Conservation (phyloP, 225 moss, liverwort and hornwort genomes). For the Takakia lepidozioides region DNA sequence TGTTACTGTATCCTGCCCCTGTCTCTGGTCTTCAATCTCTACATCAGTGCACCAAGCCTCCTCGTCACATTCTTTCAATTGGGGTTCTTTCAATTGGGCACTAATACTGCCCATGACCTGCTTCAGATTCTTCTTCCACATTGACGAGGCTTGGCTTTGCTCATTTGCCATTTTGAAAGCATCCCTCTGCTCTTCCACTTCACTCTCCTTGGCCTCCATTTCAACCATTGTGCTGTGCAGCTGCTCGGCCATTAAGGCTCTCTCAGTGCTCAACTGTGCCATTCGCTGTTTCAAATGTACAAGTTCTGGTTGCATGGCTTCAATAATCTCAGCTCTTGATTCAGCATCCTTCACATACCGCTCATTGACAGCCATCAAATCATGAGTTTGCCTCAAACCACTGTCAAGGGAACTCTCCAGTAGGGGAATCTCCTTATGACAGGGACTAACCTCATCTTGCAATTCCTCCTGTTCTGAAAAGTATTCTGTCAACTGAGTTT, state of each 20-base stretch:
- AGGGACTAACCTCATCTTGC: neutral
- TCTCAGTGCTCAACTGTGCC: neutral
- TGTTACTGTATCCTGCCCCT: conserved; percentile 10
- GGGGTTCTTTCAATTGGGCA: too few relatives aligned
- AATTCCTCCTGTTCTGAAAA: conserved; percentile 8
- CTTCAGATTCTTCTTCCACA: conserved; percentile 12
- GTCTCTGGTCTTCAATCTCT: neutral
- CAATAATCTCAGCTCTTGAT: neutral
- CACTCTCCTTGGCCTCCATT: conserved; percentile 11
- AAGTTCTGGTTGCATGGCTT: neutral
- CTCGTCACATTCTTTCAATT: too few relatives aligned
- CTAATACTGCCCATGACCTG: neutral
- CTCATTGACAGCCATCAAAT: neutral
- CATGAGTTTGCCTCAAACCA: neutral
- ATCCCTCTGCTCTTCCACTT: too few relatives aligned
- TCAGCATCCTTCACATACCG: neutral
- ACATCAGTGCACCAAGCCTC: too few relatives aligned
- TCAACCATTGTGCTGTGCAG: conserved; percentile 14
- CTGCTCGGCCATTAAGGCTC: conserved; percentile 8
- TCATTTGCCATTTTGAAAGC: conserved; percentile 12
- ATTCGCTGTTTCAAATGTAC: neutral
- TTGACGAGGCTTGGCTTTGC: conserved; percentile 9
- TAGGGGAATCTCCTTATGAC: too few relatives aligned
- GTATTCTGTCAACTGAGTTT: conserved; percentile 4
- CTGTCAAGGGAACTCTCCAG: too few relatives aligned